phyloP scores from a whole-genome alignment of 176 grass and related monocot genomes.

The Phyllostachys edulis region DNA sequence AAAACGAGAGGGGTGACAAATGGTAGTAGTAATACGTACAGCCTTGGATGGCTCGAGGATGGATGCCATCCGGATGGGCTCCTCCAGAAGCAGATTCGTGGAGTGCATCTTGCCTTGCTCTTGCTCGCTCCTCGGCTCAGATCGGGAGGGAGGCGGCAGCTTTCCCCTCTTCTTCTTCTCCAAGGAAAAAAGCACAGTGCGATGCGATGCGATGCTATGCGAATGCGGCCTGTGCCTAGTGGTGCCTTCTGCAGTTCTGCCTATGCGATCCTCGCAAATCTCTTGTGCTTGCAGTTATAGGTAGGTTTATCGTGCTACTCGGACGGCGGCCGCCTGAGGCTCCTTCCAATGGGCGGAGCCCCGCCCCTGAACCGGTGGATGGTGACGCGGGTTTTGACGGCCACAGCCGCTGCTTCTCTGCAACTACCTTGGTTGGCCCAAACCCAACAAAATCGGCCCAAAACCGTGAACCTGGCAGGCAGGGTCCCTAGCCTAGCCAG shows the following conservation, averaged over 20 bases:
- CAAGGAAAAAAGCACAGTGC: neutral
- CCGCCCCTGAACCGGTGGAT: neutral
- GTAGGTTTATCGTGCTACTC: neutral
- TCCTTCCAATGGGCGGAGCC: too few species aligned
- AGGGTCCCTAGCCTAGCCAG: too few species aligned
- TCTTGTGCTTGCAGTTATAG: neutral
- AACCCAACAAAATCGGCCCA: too few species aligned
- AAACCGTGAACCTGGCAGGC: too few species aligned
- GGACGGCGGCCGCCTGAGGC: too few species aligned
- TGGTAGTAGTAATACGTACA: slow-evolving; percentile 12
- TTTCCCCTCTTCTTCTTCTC: neutral
- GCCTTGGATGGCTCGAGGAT: slow-evolving; percentile 95
- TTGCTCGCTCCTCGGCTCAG: neutral
- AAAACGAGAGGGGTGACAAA: neutral
- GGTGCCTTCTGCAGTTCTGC: too few species aligned
- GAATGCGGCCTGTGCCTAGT: neutral
- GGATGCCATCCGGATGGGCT: slow-evolving; percentile 93
- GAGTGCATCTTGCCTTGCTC: slow-evolving; percentile 60
- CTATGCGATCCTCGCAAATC: neutral
- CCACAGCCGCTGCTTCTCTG: neutral
- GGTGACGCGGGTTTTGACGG: neutral
- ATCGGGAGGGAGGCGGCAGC: neutral
- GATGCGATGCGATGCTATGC: too few species aligned
- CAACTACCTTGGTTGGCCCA: too few species aligned
- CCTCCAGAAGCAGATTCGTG: slow-evolving; percentile 82